Base-by-base conservation (phyloP, 306 rosid genomes). In the Fagus sylvatica region DNA sequence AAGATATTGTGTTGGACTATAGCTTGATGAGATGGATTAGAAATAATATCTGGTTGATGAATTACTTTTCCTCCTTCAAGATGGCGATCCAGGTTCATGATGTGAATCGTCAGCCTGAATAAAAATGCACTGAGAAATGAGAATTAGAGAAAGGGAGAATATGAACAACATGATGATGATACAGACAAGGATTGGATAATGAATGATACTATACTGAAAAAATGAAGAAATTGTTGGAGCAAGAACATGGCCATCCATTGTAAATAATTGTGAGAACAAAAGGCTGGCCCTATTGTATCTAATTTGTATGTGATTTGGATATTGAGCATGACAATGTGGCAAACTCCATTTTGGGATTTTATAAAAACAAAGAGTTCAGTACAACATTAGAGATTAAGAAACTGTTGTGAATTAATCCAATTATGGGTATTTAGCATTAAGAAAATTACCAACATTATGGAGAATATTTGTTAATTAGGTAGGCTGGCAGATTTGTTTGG, bases 141-240 rank as follows among this genome's bases (percentile, higher is more conserved):
- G 75, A 34, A 85, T 60, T 54, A 75, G 80, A 72, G 62, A 78
- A 37, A 82, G 37, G 13, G 85, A 74, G 73, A n/a, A n/a, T n/a
- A n/a, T n/a, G n/a, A 80, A 77, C 67, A 82, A 39, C 32, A 72
- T 48, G n/a, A 79, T n/a, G 0, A 75, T 53, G 78, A 82, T 13
- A 71, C 83, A 81, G 28, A 86, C 69, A 51, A 73, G 56, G 37
- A 85, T 32, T 5, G 82, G 57, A 37, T 82, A 85, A 2, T 69
- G 59, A 1, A 62, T 62, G 72, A 76, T 17, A 12, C 82, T 70
- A 77, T 43, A 85, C 17, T 53, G 76, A 62, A 41, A n/a, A 60
- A 33, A 32, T 13, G 60, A 15, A 39, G 61, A 76, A 69, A 3
- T 8, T 32, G 75, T 13, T 0, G 82, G 43, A 4, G 71, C 65